phyloP scores from a whole-genome alignment of 805 yeast species.

The Saturnispora serradocipensis region DNA sequence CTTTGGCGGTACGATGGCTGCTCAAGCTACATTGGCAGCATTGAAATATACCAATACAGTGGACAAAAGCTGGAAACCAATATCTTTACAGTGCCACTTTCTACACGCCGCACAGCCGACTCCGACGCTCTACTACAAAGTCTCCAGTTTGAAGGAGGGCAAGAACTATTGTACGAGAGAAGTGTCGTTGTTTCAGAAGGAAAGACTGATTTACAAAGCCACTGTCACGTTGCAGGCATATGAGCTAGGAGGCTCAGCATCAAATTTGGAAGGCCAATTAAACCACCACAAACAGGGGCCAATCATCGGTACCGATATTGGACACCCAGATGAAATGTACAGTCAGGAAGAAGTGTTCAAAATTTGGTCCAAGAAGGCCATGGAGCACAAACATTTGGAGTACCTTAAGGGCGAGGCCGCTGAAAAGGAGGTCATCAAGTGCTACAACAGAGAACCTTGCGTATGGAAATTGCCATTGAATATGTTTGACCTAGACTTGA shows the following conservation, averaged over 20 bases:
- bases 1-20: conserved; percentile 63
- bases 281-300: conserved; percentile 23
- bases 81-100: conserved; percentile 56
- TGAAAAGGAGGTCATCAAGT: conserved; percentile 16
- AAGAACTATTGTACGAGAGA: conserved; percentile 43
- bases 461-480: conserved; percentile 26
- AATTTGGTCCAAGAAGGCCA: conserved; percentile 22
- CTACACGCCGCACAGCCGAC: conserved; percentile 42
- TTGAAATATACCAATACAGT: conserved; percentile 37
- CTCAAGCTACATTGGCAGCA: conserved; percentile 57
- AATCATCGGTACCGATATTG: conserved; percentile 22
- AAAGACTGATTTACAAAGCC: conserved; percentile 41
- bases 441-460: conserved; percentile 27
- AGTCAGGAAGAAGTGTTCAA: conserved; percentile 22
- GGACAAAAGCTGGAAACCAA: conserved; percentile 37
- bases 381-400: conserved; percentile 17
- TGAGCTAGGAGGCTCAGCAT: conserved; percentile 26
- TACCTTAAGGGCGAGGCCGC: conserved; percentile 17
- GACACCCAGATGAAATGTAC: conserved; percentile 22
- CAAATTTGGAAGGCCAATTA: conserved; percentile 23
- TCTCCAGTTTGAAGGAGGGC: conserved; percentile 43
- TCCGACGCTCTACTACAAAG: conserved; percentile 43
- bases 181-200: conserved; percentile 47
- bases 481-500: conserved; percentile 25
- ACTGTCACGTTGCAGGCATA: conserved; percentile 37